Percentiles rank a stretch among this genome's conserved stretches.
phyloP scores from a whole-genome alignment of 805 yeast species.

The Saturnispora sekii region DNA sequence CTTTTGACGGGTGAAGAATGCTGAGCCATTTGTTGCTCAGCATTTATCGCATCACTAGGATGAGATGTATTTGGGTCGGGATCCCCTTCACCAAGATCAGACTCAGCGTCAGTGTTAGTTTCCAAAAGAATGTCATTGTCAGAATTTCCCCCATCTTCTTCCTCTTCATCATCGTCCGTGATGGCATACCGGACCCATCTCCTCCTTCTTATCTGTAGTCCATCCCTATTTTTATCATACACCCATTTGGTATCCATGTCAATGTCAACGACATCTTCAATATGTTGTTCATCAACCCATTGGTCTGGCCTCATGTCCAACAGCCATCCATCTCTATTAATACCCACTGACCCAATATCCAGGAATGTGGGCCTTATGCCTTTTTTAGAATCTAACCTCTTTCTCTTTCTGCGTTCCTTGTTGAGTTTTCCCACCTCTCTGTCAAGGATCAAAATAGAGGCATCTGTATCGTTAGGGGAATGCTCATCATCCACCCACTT shows the following conservation, averaged over 20 bases:
- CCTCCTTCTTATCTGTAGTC: slow-evolving; percentile 42
- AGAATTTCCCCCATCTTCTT: slow-evolving; percentile 9
- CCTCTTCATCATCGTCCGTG: slow-evolving; percentile 13
- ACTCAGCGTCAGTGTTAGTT: background rate
- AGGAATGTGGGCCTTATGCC: background rate
- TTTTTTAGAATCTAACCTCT: slow-evolving; percentile 1
- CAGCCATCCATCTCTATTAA: slow-evolving; percentile 41
- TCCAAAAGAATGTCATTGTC: slow-evolving; percentile 6
- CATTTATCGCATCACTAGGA: background rate
- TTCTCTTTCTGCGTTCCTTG: slow-evolving; percentile 5
- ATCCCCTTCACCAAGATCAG: background rate
- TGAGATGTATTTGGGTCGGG: background rate
- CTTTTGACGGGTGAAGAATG: no score
- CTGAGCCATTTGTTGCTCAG: background rate
- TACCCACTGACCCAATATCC: slow-evolving; percentile 5
- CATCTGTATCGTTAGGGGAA: slow-evolving; percentile 1
- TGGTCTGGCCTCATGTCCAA: slow-evolving; percentile 51
- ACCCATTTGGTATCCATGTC: slow-evolving; percentile 83
- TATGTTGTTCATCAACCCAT: slow-evolving; percentile 51
- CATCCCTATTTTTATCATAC: slow-evolving; percentile 40
- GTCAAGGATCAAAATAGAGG: slow-evolving; percentile 2
- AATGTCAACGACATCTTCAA: slow-evolving; percentile 43
- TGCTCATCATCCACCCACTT: slow-evolving; percentile 26
- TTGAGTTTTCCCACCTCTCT: slow-evolving; percentile 4
- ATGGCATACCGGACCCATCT: slow-evolving; percentile 51